phyloP scores from a whole-genome alignment of 2,329 filamentous ascomycete genomes.

The Claviceps paspali region DNA sequence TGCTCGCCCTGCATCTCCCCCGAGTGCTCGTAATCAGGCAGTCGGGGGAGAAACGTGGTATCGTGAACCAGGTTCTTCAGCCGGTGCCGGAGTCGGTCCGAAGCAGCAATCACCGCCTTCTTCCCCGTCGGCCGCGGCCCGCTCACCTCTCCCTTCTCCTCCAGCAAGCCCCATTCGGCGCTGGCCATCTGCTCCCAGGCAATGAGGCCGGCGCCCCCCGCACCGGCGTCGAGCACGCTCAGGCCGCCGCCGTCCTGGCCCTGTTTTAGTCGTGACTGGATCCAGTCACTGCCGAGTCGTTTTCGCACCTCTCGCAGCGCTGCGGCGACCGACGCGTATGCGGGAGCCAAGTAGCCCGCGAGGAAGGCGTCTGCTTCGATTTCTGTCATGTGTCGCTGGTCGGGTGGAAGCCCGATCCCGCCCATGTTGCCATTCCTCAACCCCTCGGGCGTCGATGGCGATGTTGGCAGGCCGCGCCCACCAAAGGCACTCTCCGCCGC shows the following conservation, averaged over 20 bases:
- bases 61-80: conserved; percentile 66
- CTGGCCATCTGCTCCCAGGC: conserved; percentile 66
- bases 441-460: conserved; percentile 51
- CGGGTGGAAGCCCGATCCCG: conserved; percentile 47
- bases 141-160: conserved; percentile 28
- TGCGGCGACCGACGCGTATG: conserved; percentile 53
- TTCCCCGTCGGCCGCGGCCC: conserved; percentile 45
- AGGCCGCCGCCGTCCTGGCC: conserved; percentile 40
- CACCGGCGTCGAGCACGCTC: conserved; percentile 58
- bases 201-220: conserved; percentile 55
- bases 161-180: conserved; percentile 67
- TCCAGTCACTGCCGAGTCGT: conserved; percentile 55
- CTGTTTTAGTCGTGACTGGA: conserved; percentile 45
- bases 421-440: conserved; percentile 45
- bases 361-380: conserved; percentile 64
- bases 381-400: conserved; percentile 51
- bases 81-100: conserved; percentile 58
- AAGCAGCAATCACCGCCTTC: conserved; percentile 67
- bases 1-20: conserved; percentile 41
- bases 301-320: conserved; percentile 59
- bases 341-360: conserved; percentile 51
- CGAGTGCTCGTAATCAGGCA: conserved; percentile 72
- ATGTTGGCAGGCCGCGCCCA: conserved; percentile 59
- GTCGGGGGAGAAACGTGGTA: conserved; percentile 78
- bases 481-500: conserved; percentile 64